These are phyloP conservation scores for Suhomyces ambrosiae DNA, from an alignment of 1,139 yeast genomes.

Conservation along the genomic window DNA sequence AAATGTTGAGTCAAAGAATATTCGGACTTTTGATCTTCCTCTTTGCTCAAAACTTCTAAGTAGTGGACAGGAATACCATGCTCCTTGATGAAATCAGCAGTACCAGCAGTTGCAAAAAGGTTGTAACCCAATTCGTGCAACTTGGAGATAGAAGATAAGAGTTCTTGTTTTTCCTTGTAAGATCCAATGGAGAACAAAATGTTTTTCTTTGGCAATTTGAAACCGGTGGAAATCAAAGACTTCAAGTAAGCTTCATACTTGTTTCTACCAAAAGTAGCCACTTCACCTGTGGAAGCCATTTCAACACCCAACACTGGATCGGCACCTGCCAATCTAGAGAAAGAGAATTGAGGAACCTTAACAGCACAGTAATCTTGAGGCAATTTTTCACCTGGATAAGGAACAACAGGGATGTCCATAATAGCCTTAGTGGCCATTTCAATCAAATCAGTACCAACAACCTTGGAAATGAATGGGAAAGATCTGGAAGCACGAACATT, in stretches of 20 bases:
- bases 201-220: slow-evolving; percentile 93
- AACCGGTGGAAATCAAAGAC: slow-evolving; percentile 92
- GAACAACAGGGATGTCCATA: slow-evolving; percentile 81
- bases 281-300: slow-evolving; percentile 99
- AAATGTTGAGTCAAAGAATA: slow-evolving; percentile 94
- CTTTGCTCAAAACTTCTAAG: slow-evolving; percentile 79
- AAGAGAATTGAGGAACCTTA: slow-evolving; percentile 97
- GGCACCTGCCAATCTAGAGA: slow-evolving; percentile 97
- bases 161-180: slow-evolving; percentile 93
- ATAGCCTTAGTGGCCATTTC: slow-evolving; percentile 98
- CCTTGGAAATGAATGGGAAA: slow-evolving; percentile 98
- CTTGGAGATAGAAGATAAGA: slow-evolving; percentile 83
- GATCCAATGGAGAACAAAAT: slow-evolving; percentile 94
- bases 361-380: slow-evolving; percentile 96
- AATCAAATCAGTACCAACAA: slow-evolving; percentile 93
- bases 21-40: slow-evolving; percentile 83
- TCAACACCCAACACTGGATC: slow-evolving; percentile 98
- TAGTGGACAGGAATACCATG: slow-evolving; percentile 93
- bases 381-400: slow-evolving; percentile 85
- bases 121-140: slow-evolving; percentile 83
- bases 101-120: slow-evolving; percentile 97
- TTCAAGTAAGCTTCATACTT: slow-evolving; percentile 97
- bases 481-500: slow-evolving; percentile 98
- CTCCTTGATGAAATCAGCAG: slow-evolving; percentile 96
- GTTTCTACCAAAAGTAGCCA: slow-evolving; percentile 94